Conservation (phyloP, 1,284 basidiomycete species). For the Puccinia horiana region DNA sequence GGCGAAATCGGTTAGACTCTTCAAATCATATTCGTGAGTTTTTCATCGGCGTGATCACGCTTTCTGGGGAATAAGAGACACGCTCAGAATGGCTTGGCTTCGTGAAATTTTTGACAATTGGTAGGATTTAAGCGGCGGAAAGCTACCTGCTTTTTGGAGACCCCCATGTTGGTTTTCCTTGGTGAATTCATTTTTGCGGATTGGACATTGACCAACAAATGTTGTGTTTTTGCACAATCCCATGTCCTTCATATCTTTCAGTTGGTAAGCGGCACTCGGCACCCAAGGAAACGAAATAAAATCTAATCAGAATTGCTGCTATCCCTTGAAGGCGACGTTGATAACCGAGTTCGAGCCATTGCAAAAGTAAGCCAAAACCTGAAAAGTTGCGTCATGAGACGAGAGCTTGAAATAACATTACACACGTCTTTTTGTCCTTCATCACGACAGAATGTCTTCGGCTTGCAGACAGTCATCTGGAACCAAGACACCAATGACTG, state of each 20-base stretch:
- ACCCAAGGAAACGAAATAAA: not conserved
- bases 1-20: slow-evolving; percentile 81
- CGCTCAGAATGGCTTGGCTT: not conserved
- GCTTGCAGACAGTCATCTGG: slow-evolving; percentile 74
- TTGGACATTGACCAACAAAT: not conserved
- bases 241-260: not conserved
- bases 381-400: not conserved
- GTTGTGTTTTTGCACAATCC: not conserved
- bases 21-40: slow-evolving; percentile 69
- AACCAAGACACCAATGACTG: slow-evolving; percentile 64
- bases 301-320: not conserved
- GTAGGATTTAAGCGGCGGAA: slow-evolving; percentile 40
- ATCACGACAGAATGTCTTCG: slow-evolving; percentile 55
- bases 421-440: not conserved
- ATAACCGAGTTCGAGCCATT: slow-evolving; percentile 49
- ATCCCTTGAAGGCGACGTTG: slow-evolving; percentile 32
- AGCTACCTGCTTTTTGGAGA: slow-evolving; percentile 47
- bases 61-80: not conserved
- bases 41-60: not conserved
- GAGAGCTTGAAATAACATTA: not conserved
- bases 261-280: not conserved
- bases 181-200: not conserved
- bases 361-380: slow-evolving; percentile 37
- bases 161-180: slow-evolving; percentile 66
- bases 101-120: not conserved